Base-by-base conservation (phyloP, 768 basidiomycete genomes). In the Mycena albidolilacea region DNA sequence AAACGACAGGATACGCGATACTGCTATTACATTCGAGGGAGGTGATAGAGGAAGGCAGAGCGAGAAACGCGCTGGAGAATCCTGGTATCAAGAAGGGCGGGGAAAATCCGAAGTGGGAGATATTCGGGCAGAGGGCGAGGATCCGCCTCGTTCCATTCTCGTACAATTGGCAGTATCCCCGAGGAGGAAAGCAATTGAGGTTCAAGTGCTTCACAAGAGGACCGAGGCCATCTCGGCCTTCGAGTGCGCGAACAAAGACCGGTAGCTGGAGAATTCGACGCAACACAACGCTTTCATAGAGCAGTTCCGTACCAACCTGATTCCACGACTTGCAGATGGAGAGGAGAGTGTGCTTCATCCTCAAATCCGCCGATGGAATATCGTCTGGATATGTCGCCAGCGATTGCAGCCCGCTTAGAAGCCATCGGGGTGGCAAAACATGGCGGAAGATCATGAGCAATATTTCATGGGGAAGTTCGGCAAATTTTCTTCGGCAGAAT, bases 51-150 rank as follows among this genome's bases (percentile, higher is more conserved):
- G n/a, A 23, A 21, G 21, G 23, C 60, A 43, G 23, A 14, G 50
- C 50, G 0, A 63, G 64, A 7, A 64, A 5, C 17, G 62, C 17
- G 55, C 41, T 6, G 38, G 39, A 35, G 11, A 14, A 21, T 30
- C 5, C 21, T 19, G 52, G 61, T 17, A 63, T 41, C 39, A 19
- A 54, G 14, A 55, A 65, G 8, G 38, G 17, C 39, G 68, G 73
- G 43, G 19, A 55, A 12, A 67, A 55, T 5, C 48, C 64, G 17
- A 74, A 44, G 43, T 74, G 73, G 4, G 50, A 19, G 17, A 30
- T 30, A 74, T 54, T 21, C 17, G 73, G 59, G 37, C 73, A 74
- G 0, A 74, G 43, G 12, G 46, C n/a, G 5, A 70, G n/a, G 50
- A 67, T 48, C 5, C 35, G 58, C 37, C 2, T 59, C 12, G 37